Evolutionary conservation across 2,329 filamentous ascomycete genomes (phyloP).

Genomic region (Diplocarpon rosae): DNA sequence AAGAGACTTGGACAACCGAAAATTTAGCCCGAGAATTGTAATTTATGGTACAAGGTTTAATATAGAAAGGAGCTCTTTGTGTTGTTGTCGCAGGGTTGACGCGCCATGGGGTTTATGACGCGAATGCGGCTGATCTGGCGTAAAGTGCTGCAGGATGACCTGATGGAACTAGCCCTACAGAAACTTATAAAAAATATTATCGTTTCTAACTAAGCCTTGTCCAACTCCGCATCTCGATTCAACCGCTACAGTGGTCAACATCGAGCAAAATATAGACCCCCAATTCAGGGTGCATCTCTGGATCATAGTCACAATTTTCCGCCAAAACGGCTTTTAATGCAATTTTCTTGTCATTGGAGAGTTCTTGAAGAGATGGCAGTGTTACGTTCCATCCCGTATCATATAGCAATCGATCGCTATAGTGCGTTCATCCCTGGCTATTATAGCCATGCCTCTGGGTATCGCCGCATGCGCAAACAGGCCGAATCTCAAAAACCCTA

Average conservation of each 20-base stretch:
- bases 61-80: no score
- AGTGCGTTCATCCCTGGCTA: background rate
- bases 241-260: no score
- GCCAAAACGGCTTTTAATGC: background rate
- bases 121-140: background rate
- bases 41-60: no score
- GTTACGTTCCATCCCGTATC: background rate
- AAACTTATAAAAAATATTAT: no score
- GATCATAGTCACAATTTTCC: background rate
- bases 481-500: background rate
- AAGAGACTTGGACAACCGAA: background rate
- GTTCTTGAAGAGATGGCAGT: background rate
- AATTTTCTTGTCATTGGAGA: constrained; percentile 6
- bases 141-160: background rate
- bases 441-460: background rate
- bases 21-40: background rate
- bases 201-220: no score
- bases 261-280: no score
- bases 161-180: no score
- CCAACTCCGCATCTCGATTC: no score
- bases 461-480: constrained; percentile 2
- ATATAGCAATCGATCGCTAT: background rate
- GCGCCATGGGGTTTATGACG: background rate
- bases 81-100: no score
- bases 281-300: no score